phyloP scores from a whole-genome alignment of 116 monocot genomes.

The Phalaenopsis hybrid region DNA sequence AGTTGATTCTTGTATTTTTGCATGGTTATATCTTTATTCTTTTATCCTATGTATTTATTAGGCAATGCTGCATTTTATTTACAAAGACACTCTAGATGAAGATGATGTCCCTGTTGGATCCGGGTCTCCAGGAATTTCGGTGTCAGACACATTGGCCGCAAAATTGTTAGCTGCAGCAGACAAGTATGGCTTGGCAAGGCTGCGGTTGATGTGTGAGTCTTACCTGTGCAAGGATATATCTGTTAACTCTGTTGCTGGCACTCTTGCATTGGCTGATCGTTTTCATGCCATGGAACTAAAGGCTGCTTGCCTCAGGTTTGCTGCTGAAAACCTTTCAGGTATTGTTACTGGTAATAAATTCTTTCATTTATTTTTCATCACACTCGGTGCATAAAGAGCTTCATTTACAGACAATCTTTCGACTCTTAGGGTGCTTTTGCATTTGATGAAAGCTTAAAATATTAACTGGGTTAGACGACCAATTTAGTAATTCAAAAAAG shows the following conservation, averaged over 20 bases:
- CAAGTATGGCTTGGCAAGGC: constrained; percentile 73
- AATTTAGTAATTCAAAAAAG: background rate
- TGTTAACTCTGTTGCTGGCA: constrained; percentile 66
- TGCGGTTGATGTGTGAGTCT: constrained; percentile 77
- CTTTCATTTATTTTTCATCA: background rate
- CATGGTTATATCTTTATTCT: background rate
- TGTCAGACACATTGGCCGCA: constrained; percentile 61
- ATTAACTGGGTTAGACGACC: background rate
- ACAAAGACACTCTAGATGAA: constrained; percentile 64
- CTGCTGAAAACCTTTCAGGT: constrained; percentile 97
- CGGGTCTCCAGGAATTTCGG: constrained; percentile 34
- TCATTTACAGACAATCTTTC: background rate
- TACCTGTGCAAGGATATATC: constrained; percentile 86
- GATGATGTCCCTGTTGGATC: constrained; percentile 52
- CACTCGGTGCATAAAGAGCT: background rate
- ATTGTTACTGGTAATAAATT: constrained; percentile 1
- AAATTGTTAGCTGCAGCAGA: constrained; percentile 80
- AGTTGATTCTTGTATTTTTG: background rate
- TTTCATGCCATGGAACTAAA: constrained; percentile 79
- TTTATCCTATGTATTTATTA: constrained; percentile 13
- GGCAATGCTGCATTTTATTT: constrained; percentile 94
- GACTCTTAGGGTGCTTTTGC: background rate
- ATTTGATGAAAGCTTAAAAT: background rate
- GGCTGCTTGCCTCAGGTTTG: constrained; percentile 83
- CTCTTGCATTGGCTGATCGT: constrained; percentile 80